Evolutionary conservation across 2,329 filamentous ascomycete species (phyloP), one percentile per base, ranked within the genome.

Genomic region (Colletotrichum falcatum): DNA sequence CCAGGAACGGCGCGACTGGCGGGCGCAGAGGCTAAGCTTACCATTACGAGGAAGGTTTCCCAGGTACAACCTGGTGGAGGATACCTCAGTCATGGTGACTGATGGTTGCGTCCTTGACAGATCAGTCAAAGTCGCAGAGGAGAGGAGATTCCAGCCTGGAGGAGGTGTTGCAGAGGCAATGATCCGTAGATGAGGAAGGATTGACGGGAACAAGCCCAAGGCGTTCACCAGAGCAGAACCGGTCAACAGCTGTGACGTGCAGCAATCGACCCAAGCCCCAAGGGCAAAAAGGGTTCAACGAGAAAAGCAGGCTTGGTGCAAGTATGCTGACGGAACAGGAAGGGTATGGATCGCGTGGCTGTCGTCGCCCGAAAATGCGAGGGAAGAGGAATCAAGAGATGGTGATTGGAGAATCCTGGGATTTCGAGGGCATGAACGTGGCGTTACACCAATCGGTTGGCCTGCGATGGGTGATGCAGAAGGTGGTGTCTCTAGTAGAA

Each of bases 31-130:
- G 44, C 69, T 76, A 75, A 76, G 83, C 92, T 86, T 90, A 97
- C 95, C 94, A 87, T 93, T 94, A 83, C 94, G 94, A 83, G 96
- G 95, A 82, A 99, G 92, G 86, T 98, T 98, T 84, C 95, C 95
- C 85, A 98, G 87, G 86, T 98, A 99, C 77, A 98, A 93, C 85
- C 96, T 91, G 80, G 95, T 98, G 76, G 93, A 92, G 74, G 94
- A 97, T 76, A 98, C 95, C 85, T 97, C 94, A 78, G 90, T 92
- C 89, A 94, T 94, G 81, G 83, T 88, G 80, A 76, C 75, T 12
- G 37, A 53, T 30, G 16, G 12, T 46, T 46, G 46, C 26, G 60
- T 62, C 54, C 54, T 61, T 51, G 37, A 30, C 9, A 44, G 48
- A 44, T 69, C 46, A 64, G 54, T 64, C 53, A 58, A 23, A 56